phyloP scores from a whole-genome alignment of 768 basidiomycete species.

The Mycena albidolilacea region DNA sequence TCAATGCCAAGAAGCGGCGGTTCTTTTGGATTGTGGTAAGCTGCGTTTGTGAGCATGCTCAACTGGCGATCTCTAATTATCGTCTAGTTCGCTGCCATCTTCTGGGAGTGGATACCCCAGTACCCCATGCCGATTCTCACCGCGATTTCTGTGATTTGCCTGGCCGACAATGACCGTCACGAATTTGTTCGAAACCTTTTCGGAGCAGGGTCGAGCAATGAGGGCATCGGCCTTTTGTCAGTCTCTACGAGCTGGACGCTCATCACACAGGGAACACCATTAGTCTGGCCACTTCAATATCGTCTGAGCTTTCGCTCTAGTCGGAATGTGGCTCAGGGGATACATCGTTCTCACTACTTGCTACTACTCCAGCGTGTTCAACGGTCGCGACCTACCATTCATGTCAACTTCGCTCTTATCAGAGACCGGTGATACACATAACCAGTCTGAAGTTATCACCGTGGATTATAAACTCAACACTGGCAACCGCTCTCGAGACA shows the following conservation, averaged over 20 bases:
- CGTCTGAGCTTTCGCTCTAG: slow-evolving; percentile 41
- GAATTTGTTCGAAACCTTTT: slow-evolving; percentile 58
- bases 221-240: slow-evolving; percentile 64
- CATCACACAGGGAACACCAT: slow-evolving; percentile 67
- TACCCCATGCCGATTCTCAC: slow-evolving; percentile 50
- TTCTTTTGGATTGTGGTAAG: slow-evolving; percentile 71
- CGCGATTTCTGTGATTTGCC: slow-evolving; percentile 64
- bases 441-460: slow-evolving; percentile 59
- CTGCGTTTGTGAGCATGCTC: neutral
- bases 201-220: slow-evolving; percentile 65
- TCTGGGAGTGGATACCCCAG: slow-evolving; percentile 57
- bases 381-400: slow-evolving; percentile 59
- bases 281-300: slow-evolving; percentile 68
- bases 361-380: slow-evolving; percentile 63
- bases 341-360: slow-evolving; percentile 58
- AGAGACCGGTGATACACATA: slow-evolving; percentile 53
- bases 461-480: slow-evolving; percentile 54
- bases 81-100: slow-evolving; percentile 56
- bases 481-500: slow-evolving; percentile 40
- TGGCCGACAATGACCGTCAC: slow-evolving; percentile 63
- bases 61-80: neutral
- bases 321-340: slow-evolving; percentile 66
- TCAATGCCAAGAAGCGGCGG: slow-evolving; percentile 65
- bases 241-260: slow-evolving; percentile 67
- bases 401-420: slow-evolving; percentile 66